Evolutionary conservation across 75 land plant species (phyloP), one percentile per base, ranked within the genome.

Genomic region (Sequoiadendron giganteum): DNA sequence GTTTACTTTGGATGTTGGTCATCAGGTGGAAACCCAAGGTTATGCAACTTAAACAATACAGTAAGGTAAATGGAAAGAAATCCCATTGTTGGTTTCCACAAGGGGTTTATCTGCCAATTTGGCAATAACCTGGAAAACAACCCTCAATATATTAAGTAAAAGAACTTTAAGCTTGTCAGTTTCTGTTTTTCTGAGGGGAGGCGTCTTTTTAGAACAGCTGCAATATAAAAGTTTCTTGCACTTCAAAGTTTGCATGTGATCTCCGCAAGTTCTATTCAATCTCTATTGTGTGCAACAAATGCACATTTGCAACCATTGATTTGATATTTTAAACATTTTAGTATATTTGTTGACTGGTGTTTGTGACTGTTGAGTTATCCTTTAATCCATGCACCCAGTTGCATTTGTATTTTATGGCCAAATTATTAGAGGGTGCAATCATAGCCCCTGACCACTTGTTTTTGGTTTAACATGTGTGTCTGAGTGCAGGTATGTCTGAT

Each of bases 401-500:
- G 28, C 8, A 28, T 65, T 65, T 65, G 30, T 65, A 65, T 65
- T 65, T 65, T 25, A 65, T 7, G 28, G 28, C 30, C n/a, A 1
- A 65, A 65, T 25, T 6, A 25, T 65, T 28, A 25, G 55, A 52
- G 28, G 68, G 68, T 28, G 30, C 70, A 65, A 65, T 28, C 70
- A 25, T 6, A 65, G n/a, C 70, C 21, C 8, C n/a, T 7, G 9
- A 65, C n/a, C 9, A 6, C n/a, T 61, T 65, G 70, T 65, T 18
- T 61, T 25, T 9, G 1, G 21, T 75, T 75, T 10, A 75, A 75
- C 38, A 13, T 34, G 13, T 75, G 77, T 10, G 14, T 16, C 28
- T 75, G 54, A n/a, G 54, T 87, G 32, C 94, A 96, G 99, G 99
- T n/a, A 93, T 95, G 73, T 90, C 86, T 76, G 94, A 95, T 89